Base-by-base conservation (phyloP, 2,329 filamentous ascomycete genomes). In the Cryphonectria carpinicola region DNA sequence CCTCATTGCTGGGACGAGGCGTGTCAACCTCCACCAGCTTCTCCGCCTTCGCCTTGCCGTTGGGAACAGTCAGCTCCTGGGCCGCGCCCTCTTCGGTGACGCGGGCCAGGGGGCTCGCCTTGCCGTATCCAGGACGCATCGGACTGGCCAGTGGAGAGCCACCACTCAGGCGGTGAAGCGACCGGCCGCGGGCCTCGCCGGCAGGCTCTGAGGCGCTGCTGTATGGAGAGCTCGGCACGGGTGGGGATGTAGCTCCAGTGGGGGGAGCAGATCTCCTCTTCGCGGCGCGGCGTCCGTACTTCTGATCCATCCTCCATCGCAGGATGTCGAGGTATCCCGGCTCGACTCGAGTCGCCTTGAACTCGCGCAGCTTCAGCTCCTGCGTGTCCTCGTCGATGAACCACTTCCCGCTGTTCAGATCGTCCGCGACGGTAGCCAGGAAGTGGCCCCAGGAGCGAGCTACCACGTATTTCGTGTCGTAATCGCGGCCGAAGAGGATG, bases 391-490 rank as follows among this genome's bases (percentile, higher is more conserved):
- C 96, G 74, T 98, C 95, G 67, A 99, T 92, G 76, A 90, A 93
- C 85, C 94, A 95, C 81, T 97, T 97, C 74, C 93, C 93, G 75
- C 93, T 96, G 82, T 88, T 90, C 76, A 99, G 84, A 78, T 99
- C 96, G 78, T 99, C 96, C 41, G 96, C 94, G 8, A 98, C 88
- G 43, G 90, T 88, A 66, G 94, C 94, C 28, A 99, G 83, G 78
- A 99, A 95, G 13, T 92, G 88, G 22, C 90, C 89, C 96, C 96
- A 99, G 0, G 95, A 98, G 72, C 93, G 90, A 41, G 96, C 93
- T 70, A 99, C 88, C 8, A 99, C 96, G 79, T 97, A 99, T 84
- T 99, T 99, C 82, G 93, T 97, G 79, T 99, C 96, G 82, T 97
- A 99, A 83, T 99, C 96, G 72, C 96, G 93, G 66, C 96, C 96